Conservation (phyloP, 108 stramenopile species). For the Seminavis robusta region DNA sequence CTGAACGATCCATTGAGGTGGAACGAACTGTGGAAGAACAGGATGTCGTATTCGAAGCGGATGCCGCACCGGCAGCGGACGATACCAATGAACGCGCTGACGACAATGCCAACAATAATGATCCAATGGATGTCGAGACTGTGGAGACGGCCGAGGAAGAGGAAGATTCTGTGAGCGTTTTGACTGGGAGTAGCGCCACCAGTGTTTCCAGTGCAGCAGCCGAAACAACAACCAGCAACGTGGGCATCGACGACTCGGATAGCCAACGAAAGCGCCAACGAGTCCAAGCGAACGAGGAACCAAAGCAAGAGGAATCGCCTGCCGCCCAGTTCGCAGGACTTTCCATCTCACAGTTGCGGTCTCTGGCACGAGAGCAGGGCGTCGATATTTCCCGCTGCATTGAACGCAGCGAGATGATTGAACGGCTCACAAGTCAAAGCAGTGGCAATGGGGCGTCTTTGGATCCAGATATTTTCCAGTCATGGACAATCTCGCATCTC, state of each 20-base stretch:
- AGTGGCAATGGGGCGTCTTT: too few species aligned
- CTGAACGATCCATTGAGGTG: too few species aligned
- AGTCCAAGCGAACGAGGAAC: neutral
- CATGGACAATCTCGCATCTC: constrained; percentile 30
- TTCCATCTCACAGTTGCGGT: constrained; percentile 24
- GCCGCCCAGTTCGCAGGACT: constrained; percentile 9
- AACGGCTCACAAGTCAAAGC: constrained; percentile 8
- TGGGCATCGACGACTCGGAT: neutral
- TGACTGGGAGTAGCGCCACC: too few species aligned
- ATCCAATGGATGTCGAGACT: too few species aligned
- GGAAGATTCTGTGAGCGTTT: too few species aligned
- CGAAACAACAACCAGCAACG: neutral
- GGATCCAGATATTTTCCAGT: constrained; percentile 2
- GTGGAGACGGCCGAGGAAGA: too few species aligned
- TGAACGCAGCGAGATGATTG: constrained; percentile 51
- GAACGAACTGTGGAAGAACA: too few species aligned
- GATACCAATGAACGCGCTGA: too few species aligned
- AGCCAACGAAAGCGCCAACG: neutral
- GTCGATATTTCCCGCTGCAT: constrained; percentile 49
- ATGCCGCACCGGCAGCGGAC: too few species aligned
- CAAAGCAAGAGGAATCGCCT: neutral
- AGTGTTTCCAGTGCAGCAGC: too few species aligned
- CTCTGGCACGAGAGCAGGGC: constrained; percentile 20
- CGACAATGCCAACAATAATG: too few species aligned
- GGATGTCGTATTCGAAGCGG: too few species aligned